Evolutionary conservation across 805 yeast genomes (phyloP), one percentile per base, ranked within the genome.

Genomic region (Yamadazyma sp.): DNA sequence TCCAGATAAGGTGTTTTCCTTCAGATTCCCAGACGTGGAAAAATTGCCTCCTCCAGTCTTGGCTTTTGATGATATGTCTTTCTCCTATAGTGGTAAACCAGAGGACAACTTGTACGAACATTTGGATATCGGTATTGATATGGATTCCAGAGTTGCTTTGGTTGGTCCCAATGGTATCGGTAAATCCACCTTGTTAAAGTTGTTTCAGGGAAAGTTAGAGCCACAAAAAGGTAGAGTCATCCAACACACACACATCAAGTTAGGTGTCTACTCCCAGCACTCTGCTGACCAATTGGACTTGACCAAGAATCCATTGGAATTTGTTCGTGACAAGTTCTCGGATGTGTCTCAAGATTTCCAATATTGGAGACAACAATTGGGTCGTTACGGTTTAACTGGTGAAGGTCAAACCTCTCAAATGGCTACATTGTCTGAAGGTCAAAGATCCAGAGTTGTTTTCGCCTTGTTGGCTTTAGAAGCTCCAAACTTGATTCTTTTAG

Each of bases 121-220:
- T 63, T 77, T 93, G 61, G 91, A 89, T 62, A 93, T 93, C 53
- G 99, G 99, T 83, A 90, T 93, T 43, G 99, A 93, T 74, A 93
- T 93, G 98, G 99, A 93, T 70, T 90, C 97, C 27, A 84, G 99
- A 73, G 82, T 91, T 59, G 98, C 99, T 28, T 76, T 91, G 35
- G 98, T 91, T 45, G 99, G 99, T 28, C 98, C 98, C 60, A 91
- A 91, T 66, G 99, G 99, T 86, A 91, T 91, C 54, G 99, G 99
- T 73, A 91, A 91, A 70, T 90, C 97, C 36, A 91, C 99, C 13
- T 71, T 91, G 60, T 80, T 93, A 63, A 93, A 93, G 67, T 76
- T 93, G 59, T 91, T 93, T 95, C 95, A 96, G 54, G 99, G 99
- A 68, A 82, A 79, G 53, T 76, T 91, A 58, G 78, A 74, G 52